Base-by-base conservation (phyloP, 2,329 filamentous ascomycete genomes). In the Tricladium varicosporioides region DNA sequence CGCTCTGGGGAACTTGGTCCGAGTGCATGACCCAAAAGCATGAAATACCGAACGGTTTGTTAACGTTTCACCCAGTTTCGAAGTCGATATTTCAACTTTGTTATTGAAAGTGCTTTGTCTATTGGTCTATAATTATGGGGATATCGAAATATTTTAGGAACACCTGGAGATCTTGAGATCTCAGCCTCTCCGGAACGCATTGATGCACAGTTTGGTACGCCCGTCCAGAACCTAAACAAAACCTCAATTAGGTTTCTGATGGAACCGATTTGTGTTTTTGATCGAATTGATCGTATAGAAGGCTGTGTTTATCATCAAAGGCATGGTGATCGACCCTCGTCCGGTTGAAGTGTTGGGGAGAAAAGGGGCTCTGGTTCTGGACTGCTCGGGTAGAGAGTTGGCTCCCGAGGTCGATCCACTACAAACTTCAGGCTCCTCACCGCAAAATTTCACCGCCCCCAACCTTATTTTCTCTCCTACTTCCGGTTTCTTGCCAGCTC, bases 41-140 rank as follows among this genome's bases (percentile, higher is more conserved):
- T 53, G 51, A 46, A 45, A 53, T 46, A 45, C 18, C 42, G 13
- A 18, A 18, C n/a, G 5, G 15, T 46, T 15, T 36, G 16, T 22
- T 31, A 27, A 45, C 40, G 46, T 53, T 57, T 51, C 32, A 50
- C 45, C 36, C 55, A 40, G 47, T 54, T 50, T 53, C 47, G 51
- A 51, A 54, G 36, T 27, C 45, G 19, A 51, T 48, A 43, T 48
- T 47, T 32, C 22, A 13, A 42, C 19, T 47, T 27, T 48, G 18
- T 22, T 14, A 40, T 16, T 10, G n/a, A 11, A 48, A 50, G 18
- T 44, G 27, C 19, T 45, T 50, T 56, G 33, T 51, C 48, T 42
- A 48, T 51, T 42, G 48, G 48, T 33, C 22, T 14, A 51, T 56
- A 19, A 27, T 45, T 18, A 31, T 19, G 19, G 32, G 36, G 9